These are phyloP conservation scores for Lactarius pseudohatsudake DNA, from an alignment of 768 basidiomycete species.

Conservation along the genomic window DNA sequence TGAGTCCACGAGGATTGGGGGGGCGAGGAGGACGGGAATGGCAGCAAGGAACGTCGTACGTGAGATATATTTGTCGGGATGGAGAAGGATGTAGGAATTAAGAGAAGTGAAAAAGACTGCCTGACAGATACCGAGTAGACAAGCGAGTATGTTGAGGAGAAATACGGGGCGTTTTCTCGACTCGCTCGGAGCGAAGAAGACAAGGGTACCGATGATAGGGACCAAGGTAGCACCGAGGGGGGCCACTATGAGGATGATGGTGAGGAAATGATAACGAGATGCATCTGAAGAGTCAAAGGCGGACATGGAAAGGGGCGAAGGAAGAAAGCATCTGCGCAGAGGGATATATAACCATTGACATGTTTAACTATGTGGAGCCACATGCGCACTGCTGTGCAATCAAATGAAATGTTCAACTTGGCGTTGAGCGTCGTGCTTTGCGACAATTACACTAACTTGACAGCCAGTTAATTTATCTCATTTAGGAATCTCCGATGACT, in stretches of 20 bases:
- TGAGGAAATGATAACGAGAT: constrained; percentile 19
- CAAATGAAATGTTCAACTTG: neutral
- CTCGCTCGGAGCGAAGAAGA: constrained; percentile 25
- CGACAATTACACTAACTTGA: neutral
- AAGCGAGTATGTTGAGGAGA: constrained; percentile 28
- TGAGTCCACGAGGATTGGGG: constrained; percentile 26
- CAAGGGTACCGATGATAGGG: constrained; percentile 22
- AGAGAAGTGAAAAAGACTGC: constrained; percentile 18
- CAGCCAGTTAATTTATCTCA: neutral
- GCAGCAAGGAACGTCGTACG: neutral
- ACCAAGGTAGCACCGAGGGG: constrained; percentile 25
- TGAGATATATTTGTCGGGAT: constrained; percentile 8
- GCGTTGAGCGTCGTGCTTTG: neutral
- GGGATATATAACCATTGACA: constrained; percentile 3
- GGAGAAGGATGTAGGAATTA: constrained; percentile 9
- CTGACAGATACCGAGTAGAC: constrained; percentile 26
- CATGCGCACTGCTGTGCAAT: neutral
- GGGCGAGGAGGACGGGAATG: constrained; percentile 19
- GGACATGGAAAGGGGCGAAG: constrained; percentile 12
- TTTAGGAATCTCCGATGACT: neutral
- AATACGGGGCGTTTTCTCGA: constrained; percentile 26
- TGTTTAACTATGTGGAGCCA: neutral
- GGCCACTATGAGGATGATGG: constrained; percentile 26
- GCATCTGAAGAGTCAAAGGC: neutral
- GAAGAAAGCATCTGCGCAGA: neutral